Conservation (phyloP, 768 basidiomycete species). For the Mycena crocata region DNA sequence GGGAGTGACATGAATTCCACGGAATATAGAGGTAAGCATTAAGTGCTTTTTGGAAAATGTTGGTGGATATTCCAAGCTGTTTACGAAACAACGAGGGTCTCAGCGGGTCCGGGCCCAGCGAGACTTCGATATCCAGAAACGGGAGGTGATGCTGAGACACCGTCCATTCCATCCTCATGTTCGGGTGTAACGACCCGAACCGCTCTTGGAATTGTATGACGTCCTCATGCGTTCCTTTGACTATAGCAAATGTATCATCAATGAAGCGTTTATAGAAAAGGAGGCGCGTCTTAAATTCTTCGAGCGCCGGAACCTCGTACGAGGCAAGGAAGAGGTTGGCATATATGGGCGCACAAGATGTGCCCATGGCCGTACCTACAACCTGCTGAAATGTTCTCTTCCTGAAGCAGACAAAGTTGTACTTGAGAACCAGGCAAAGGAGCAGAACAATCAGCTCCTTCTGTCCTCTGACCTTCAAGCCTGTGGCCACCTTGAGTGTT, state of each 20-base stretch:
- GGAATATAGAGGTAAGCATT: conserved; percentile 31
- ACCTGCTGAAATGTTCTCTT: conserved; percentile 21
- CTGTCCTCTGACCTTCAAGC: background rate
- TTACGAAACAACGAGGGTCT: background rate
- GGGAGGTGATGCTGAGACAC: conserved; percentile 12
- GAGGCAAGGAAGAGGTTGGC: conserved; percentile 32
- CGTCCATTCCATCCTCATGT: conserved; percentile 7
- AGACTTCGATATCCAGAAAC: conserved; percentile 27
- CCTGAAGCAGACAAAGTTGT: conserved; percentile 27
- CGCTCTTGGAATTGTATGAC: conserved; percentile 23
- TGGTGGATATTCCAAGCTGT: conserved; percentile 11
- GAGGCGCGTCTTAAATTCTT: conserved; percentile 21
- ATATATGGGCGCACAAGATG: conserved; percentile 27
- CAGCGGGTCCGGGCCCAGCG: conserved; percentile 6
- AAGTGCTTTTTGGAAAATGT: conserved; percentile 19
- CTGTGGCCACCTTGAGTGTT: background rate
- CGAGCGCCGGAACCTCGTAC: conserved; percentile 19
- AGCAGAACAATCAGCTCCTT: conserved; percentile 24
- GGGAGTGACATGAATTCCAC: conserved; percentile 12
- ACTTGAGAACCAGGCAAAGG: conserved; percentile 23
- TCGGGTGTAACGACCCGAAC: conserved; percentile 18
- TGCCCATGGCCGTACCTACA: conserved; percentile 32
- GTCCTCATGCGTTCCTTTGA: conserved; percentile 14
- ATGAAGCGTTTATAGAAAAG: conserved; percentile 30
- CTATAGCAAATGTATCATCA: conserved; percentile 27